Evolutionary conservation across 139 green algal genomes (phyloP), one percentile per base, ranked within the genome.

Genomic region (Asterochloris sp.): DNA sequence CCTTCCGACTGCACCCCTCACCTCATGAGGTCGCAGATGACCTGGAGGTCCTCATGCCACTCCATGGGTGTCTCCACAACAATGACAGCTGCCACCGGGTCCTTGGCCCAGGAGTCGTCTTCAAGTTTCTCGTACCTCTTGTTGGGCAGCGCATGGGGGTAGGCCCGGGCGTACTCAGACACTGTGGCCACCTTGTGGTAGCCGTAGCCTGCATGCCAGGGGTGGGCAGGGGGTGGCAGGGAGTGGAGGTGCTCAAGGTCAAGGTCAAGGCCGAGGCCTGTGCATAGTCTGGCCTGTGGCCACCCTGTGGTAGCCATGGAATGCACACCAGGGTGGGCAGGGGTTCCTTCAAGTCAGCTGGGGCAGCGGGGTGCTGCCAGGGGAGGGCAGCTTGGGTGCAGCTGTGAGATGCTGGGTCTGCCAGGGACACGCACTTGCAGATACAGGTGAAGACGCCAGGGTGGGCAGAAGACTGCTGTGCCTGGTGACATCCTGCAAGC

Each of bases 11-110:
- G 4, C 6, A 6, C 38, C 38, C 66, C 14, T 76, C 23, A 84
- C 80, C 75, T 86, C 21, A 86, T 21, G 12, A 88, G 15, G 76
- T 88, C 85, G 61, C 69, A 78, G 27, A 88, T 88, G 74, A 88
- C 69, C n/a, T 88, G 85, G 0, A 88, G 67, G 76, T 88, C 85
- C 23, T 86, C 76, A 69, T 83, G 79, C 85, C 85, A 88, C 17
- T 88, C 78, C 38, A 81, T 54, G 61, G 79, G 75, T 16, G 67
- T 86, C 64, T 88, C 85, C 27, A 88, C 38, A 21, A 86, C 38
- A 54, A 88, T 27, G 63, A 88, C 69, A 62, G 80, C 80, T 26
- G 82, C 80, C 13, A 88, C 85, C 73, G 85, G 85, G 47, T 83
- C 38, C 60, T 79, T 24, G 64, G 81, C 85, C 81, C 81, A 86